Base-by-base conservation (phyloP, 2,329 filamentous ascomycete genomes). In the Endocalyx cinctus region DNA sequence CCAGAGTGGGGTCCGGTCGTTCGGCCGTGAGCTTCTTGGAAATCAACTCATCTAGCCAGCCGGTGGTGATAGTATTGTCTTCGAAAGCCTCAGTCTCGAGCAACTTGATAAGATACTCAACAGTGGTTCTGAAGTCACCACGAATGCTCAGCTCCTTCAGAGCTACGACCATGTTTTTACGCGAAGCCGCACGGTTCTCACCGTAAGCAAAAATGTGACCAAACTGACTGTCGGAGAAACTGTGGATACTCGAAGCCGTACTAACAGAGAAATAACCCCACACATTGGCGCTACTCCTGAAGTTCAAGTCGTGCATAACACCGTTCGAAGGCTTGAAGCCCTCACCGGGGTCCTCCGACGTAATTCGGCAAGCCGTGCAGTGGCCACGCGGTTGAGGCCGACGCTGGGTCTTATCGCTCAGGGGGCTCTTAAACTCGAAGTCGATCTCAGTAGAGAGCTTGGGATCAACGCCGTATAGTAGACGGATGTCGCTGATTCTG, bases 191-290 rank as follows among this genome's bases (percentile, higher is more conserved):
- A 62, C 92, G 82, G 70, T 94, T 98, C 74, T 98, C 92, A 41
- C 92, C 92, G 52, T 97, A 98, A 33, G 92, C 94, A 63, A 98
- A 98, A 51, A 98, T 98, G 67, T 98, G 92, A 66, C 92, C 92
- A 52, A 98, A 98, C 59, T 98, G 92, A 56, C 86, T 94, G 70
- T 98, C 92, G 6, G 92, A 97, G 75, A 95, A 98, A 64, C 87
- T 96, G 78, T 98, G 92, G 47, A 98, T 98, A 64, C 89, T 89
- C 69, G 89, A 90, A 35, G 88, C 83, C 8, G 89, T 92, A 69
- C 89, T 87, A 62, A 98, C 92, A 33, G 92, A 98, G 79, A 98
- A 98, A 68, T 98, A 98, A 74, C 92, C 92, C 92, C 92, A 98
- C 36, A 97, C 92, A 51, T 98, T 98, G 44, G 92, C 97, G 62